These are phyloP conservation scores for Mimosa bimucronata DNA, from an alignment of 306 rosid species.

Conservation along the genomic window DNA sequence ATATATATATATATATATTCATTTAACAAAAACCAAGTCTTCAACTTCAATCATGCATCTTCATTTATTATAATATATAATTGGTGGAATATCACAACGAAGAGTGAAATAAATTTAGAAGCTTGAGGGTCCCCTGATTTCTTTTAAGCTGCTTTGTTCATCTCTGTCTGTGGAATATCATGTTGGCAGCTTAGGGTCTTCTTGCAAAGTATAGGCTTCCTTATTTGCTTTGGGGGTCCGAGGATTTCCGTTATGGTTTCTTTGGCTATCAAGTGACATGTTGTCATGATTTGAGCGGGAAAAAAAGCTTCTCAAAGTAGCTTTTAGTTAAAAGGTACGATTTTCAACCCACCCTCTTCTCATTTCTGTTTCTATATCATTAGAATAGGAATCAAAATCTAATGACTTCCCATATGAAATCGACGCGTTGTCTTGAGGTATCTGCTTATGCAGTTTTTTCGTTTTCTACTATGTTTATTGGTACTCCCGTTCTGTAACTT, in stretches of 20 bases:
- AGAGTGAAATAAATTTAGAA: background rate
- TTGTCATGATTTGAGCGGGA: slow-evolving; percentile 44
- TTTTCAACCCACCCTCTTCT: background rate
- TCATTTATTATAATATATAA: slow-evolving; percentile 6
- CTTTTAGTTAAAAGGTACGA: slow-evolving; percentile 45
- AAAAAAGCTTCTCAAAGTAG: slow-evolving; percentile 43
- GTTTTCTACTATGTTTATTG: slow-evolving; percentile 21
- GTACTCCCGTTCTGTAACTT: slow-evolving; percentile 27
- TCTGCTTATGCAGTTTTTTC: slow-evolving; percentile 32
- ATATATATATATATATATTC: slow-evolving; percentile 13
- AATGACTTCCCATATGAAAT: slow-evolving; percentile 16
- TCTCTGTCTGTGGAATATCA: background rate
- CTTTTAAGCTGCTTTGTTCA: slow-evolving; percentile 44
- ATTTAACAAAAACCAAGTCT: background rate
- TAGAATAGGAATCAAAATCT: background rate
- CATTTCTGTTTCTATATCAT: background rate
- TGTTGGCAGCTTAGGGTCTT: slow-evolving; percentile 41
- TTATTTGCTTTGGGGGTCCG: no score
- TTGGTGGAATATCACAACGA: background rate
- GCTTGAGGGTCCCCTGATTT: slow-evolving; percentile 4
- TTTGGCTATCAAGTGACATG: slow-evolving; percentile 28
- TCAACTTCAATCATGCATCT: background rate
- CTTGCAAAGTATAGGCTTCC: slow-evolving; percentile 32
- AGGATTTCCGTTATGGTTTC: no score
- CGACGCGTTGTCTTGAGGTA: slow-evolving; percentile 18